A percentile compares a stretch with the other conserved stretches of the same genome.
Conservation (phyloP, 108 stramenopile genomes). For the Cyclotella cryptica region DNA sequence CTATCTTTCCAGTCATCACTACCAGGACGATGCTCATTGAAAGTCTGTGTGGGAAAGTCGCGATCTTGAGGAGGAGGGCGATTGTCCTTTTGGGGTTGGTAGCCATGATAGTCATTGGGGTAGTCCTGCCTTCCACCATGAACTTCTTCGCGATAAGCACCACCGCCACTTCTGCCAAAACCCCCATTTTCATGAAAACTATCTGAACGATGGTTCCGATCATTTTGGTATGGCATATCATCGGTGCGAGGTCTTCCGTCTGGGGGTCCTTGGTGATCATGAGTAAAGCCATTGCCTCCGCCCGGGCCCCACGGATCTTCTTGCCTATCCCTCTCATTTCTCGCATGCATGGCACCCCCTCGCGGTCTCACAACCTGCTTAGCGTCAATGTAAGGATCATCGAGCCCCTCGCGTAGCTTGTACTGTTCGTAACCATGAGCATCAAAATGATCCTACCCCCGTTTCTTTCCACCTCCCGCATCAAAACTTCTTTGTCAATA, state of each 20-base stretch:
- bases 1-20: slow-evolving; percentile 34
- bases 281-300: not conserved
- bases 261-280: slow-evolving; percentile 24
- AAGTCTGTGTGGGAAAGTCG: slow-evolving; percentile 19
- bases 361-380: slow-evolving; percentile 76
- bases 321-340: slow-evolving; percentile 46
- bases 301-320: slow-evolving; percentile 14
- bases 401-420: slow-evolving; percentile 49
- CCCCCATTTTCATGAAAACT: slow-evolving; percentile 21
- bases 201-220: slow-evolving; percentile 21
- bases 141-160: slow-evolving; percentile 27
- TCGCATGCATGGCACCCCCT: slow-evolving; percentile 61
- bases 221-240: slow-evolving; percentile 12
- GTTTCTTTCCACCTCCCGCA: slow-evolving; percentile 67
- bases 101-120: slow-evolving; percentile 25
- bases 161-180: slow-evolving; percentile 32
- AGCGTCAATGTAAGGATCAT: slow-evolving; percentile 65
- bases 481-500: slow-evolving; percentile 72
- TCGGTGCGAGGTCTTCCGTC: slow-evolving; percentile 15
- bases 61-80: slow-evolving; percentile 15
- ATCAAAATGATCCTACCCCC: slow-evolving; percentile 80
- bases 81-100: slow-evolving; percentile 5
- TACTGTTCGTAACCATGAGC: slow-evolving; percentile 69
- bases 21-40: slow-evolving; percentile 1
- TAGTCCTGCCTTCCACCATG: slow-evolving; percentile 30